phyloP scores from a whole-genome alignment of 495 filamentous ascomycete species.

The Chaetomidium leptoderma region DNA sequence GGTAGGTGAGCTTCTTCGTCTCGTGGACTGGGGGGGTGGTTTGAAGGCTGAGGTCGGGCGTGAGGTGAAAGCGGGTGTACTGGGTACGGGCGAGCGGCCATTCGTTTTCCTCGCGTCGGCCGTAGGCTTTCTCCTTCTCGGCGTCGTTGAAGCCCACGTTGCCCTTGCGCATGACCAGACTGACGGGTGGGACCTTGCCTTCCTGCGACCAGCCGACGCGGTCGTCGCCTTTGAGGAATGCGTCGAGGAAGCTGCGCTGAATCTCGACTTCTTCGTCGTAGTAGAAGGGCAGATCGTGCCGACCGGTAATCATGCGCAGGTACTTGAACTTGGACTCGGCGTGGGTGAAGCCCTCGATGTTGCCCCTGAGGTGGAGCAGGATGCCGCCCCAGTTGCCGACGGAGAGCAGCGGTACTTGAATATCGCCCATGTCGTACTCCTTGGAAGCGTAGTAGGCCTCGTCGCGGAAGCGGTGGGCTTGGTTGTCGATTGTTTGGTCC shows the following conservation, averaged over 20 bases:
- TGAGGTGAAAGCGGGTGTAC: conserved; percentile 56
- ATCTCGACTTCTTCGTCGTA: conserved; percentile 60
- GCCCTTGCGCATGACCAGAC: conserved; percentile 56
- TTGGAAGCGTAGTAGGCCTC: conserved; percentile 58
- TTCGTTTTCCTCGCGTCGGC: conserved; percentile 50
- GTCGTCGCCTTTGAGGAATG: conserved; percentile 63
- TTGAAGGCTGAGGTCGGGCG: conserved; percentile 35
- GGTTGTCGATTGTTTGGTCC: conserved; percentile 60
- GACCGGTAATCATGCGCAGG: conserved; percentile 61
- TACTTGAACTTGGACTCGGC: conserved; percentile 61
- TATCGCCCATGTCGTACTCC: conserved; percentile 58
- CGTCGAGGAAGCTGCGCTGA: conserved; percentile 61
- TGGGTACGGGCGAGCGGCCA: conserved; percentile 62
- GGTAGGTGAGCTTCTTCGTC: conserved; percentile 46
- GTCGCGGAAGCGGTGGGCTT: conserved; percentile 50
- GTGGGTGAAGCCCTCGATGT: conserved; percentile 57
- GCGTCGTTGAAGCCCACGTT: conserved; percentile 61
- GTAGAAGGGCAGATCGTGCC: conserved; percentile 70
- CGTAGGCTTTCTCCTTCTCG: conserved; percentile 48
- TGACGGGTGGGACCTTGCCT: conserved; percentile 54
- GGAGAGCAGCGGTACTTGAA: conserved; percentile 56
- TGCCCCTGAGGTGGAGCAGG: conserved; percentile 58
- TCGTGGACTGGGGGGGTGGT: conserved; percentile 15
- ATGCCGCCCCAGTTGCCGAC: conserved; percentile 68
- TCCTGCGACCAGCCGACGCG: conserved; percentile 51